Evolutionary conservation across 805 yeast genomes (phyloP).

Genomic region (Priceomyces medius): DNA sequence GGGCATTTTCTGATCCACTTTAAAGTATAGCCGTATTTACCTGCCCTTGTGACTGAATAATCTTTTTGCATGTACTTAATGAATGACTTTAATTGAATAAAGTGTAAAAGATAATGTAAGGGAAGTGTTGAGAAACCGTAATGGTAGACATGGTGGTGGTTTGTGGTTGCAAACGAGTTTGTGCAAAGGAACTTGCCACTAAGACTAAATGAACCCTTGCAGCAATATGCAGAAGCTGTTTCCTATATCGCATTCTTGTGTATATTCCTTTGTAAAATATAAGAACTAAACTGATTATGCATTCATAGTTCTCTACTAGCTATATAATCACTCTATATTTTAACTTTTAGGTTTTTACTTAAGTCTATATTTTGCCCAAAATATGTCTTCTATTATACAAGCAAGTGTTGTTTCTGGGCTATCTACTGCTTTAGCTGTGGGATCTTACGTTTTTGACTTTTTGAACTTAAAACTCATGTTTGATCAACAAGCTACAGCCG

Average conservation of each 20-base stretch:
- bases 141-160: not conserved
- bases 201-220: not conserved
- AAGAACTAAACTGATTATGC: no score
- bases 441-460: slow-evolving; percentile 44
- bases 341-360: no score
- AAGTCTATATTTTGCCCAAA: no score
- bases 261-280: no score
- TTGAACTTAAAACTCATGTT: slow-evolving; percentile 37
- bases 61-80: slow-evolving; percentile 1
- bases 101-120: not conserved
- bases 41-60: not conserved
- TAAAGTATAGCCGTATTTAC: not conserved
- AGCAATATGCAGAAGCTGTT: not conserved
- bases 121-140: no score
- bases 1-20: slow-evolving; percentile 56
- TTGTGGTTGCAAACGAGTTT: not conserved
- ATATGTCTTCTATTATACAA: slow-evolving; percentile 36
- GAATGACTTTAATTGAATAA: not conserved
- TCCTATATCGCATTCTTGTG: no score
- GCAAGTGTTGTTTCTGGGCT: slow-evolving; percentile 48
- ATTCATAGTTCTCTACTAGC: no score
- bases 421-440: slow-evolving; percentile 36
- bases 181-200: not conserved
- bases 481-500: slow-evolving; percentile 37
- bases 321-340: no score